Percentiles rank a stretch among this genome's conserved stretches.
Conservation (phyloP, 768 basidiomycete species). For the Trametes coccinea region DNA sequence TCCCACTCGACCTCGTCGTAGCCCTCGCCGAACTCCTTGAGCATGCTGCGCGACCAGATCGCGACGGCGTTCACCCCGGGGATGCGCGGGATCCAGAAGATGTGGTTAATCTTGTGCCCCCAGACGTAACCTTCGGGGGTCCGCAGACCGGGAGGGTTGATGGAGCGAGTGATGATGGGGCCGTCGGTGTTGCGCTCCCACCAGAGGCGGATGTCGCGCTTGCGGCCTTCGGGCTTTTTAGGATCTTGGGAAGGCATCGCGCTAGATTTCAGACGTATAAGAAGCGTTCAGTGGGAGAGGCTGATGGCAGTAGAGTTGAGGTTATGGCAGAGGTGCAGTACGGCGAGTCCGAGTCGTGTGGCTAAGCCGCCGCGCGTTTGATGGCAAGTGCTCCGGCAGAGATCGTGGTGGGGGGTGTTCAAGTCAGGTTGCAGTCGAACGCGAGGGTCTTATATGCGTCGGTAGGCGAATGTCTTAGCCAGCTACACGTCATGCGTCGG, state of each 20-base stretch:
- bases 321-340: too few relatives aligned
- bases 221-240: neutral
- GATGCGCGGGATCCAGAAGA: constrained; percentile 18
- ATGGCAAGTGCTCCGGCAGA: too few relatives aligned
- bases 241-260: neutral
- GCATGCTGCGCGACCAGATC: constrained; percentile 37
- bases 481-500: too few relatives aligned
- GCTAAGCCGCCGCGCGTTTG: too few relatives aligned
- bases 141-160: constrained; percentile 16
- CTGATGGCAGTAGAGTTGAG: too few relatives aligned
- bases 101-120: constrained; percentile 12
- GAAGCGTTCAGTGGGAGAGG: too few relatives aligned
- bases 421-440: too few relatives aligned
- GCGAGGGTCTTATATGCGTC: too few relatives aligned
- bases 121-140: constrained; percentile 20
- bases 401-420: too few relatives aligned
- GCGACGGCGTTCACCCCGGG: constrained; percentile 29
- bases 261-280: neutral
- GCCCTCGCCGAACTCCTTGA: constrained; percentile 33
- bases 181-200: constrained; percentile 25
- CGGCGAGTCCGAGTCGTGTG: too few relatives aligned
- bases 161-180: constrained; percentile 8
- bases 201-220: constrained; percentile 15
- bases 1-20: constrained; percentile 21
- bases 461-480: too few relatives aligned